phyloP scores from a whole-genome alignment of 2,329 filamentous ascomycete species.

The Ophiostoma pallidulum region DNA sequence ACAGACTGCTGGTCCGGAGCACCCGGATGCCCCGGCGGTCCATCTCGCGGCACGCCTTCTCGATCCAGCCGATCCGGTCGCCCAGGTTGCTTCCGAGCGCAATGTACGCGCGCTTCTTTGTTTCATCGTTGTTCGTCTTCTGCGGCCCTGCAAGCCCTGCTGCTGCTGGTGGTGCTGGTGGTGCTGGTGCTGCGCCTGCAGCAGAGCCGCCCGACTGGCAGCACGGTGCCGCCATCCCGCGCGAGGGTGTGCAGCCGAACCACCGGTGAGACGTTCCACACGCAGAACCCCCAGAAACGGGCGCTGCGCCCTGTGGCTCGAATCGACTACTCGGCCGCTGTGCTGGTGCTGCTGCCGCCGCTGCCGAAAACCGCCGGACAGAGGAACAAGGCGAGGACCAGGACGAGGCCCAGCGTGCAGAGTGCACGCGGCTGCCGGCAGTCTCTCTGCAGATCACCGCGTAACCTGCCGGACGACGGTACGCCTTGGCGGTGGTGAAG shows the following conservation, averaged over 20 bases:
- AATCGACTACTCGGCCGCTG: too few relatives aligned
- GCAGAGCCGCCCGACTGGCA: slow-evolving; percentile 12
- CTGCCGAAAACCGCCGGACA: background rate
- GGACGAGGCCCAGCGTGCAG: too few relatives aligned
- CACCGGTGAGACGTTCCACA: background rate
- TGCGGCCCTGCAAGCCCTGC: too few relatives aligned
- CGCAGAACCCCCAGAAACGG: too few relatives aligned
- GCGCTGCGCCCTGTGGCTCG: too few relatives aligned
- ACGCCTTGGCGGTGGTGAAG: too few relatives aligned
- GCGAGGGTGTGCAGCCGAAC: background rate
- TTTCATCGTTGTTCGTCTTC: too few relatives aligned
- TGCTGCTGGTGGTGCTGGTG: background rate
- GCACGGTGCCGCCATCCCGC: slow-evolving; percentile 8
- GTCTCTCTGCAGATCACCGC: background rate
- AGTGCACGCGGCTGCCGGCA: background rate
- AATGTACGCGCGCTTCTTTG: slow-evolving; percentile 55
- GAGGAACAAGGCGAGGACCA: too few relatives aligned
- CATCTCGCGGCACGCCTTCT: slow-evolving; percentile 73
- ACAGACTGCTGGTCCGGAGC: slow-evolving; percentile 73
- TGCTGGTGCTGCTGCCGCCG: background rate
- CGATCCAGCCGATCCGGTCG: slow-evolving; percentile 75
- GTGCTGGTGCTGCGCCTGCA: too few relatives aligned
- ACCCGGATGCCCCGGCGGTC: slow-evolving; percentile 62
- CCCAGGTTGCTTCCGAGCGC: slow-evolving; percentile 91
- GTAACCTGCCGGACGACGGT: background rate